Evolutionary conservation across 495 filamentous ascomycete genomes (phyloP), one percentile per base, ranked within the genome.

Genomic region (Penicillium coffeae): DNA sequence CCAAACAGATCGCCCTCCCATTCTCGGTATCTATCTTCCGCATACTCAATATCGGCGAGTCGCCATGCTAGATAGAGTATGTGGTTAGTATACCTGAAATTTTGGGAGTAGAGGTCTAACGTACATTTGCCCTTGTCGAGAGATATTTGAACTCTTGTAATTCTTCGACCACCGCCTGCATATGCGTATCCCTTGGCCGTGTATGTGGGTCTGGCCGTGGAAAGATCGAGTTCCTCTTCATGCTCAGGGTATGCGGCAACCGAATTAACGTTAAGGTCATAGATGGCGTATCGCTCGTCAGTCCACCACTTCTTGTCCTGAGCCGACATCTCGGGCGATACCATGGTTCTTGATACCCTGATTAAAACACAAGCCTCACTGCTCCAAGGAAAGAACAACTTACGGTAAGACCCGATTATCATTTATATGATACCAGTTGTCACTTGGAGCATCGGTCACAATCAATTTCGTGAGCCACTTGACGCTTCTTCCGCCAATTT

Each of bases 401-500:
- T 39, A 75, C 72, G 92, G 92, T 38, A 97, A 66, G 8, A 96
- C 91, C 38, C 92, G 73, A 54, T 97, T 97, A 59, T 97, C 92
- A 59, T 94, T 89, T 45, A 94, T 89, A 64, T 97, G 92, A 55
- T 96, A 97, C 90, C 91, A 96, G 55, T 95, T 96, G 42, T 92
- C 86, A 59, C 89, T 95, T 0, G 92, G 92, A 3, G 67, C 65
- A 5, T 81, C 78, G 0, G 90, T 93, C 39, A 96, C 58, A 22
- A 91, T 86, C 42, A 97, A 77, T 35, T 76, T 84, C 72, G 87
- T 95, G 51, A 97, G 58, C 92, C 92, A 97, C 66, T 97, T 97
- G 21, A 97, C 91, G 65, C 90, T 95, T 39, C 92, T 76, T 5
- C 91, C 92, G 35, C 92, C 92, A 51, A 97, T 96, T 66, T 95